Conservation (phyloP, 2,329 filamentous ascomycete species). For the Escovopsis sp. region DNA sequence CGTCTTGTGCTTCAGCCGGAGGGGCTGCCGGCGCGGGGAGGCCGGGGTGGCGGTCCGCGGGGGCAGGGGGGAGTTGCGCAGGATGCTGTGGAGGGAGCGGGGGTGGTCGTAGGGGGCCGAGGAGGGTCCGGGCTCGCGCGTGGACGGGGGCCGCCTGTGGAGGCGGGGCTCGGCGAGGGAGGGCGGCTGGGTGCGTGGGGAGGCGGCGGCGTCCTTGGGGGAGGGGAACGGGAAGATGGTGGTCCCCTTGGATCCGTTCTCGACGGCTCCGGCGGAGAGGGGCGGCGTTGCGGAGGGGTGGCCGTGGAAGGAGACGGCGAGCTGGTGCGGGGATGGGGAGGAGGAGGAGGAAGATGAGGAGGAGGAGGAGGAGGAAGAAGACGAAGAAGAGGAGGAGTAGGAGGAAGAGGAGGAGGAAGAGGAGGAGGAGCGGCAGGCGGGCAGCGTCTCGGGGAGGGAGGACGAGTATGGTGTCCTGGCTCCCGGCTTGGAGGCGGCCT, state of each 20-base stretch:
- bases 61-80: slow-evolving; percentile 50
- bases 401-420: too few species aligned
- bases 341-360: slow-evolving; percentile 30
- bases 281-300: slow-evolving; percentile 46
- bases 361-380: slow-evolving; percentile 18
- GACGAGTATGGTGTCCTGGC: slow-evolving; percentile 30
- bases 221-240: slow-evolving; percentile 30
- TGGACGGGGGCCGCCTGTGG: slow-evolving; percentile 3
- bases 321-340: slow-evolving; percentile 29
- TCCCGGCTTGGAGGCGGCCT: slow-evolving; percentile 16
- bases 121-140: slow-evolving; percentile 6
- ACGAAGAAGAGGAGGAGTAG: too few species aligned
- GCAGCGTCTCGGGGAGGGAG: slow-evolving; percentile 37
- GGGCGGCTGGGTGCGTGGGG: not conserved
- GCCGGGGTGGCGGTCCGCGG: slow-evolving; percentile 35
- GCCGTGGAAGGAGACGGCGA: slow-evolving; percentile 36
- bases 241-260: slow-evolving; percentile 24
- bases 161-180: slow-evolving; percentile 8
- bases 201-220: slow-evolving; percentile 13
- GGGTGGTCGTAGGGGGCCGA: slow-evolving; percentile 44
- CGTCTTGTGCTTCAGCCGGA: slow-evolving; percentile 38
- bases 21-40: slow-evolving; percentile 39
- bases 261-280: slow-evolving; percentile 37
- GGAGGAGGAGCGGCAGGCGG: too few species aligned
- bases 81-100: slow-evolving; percentile 45